phyloP scores from a whole-genome alignment of 108 stramenopile species.

The Seminavis robusta region DNA sequence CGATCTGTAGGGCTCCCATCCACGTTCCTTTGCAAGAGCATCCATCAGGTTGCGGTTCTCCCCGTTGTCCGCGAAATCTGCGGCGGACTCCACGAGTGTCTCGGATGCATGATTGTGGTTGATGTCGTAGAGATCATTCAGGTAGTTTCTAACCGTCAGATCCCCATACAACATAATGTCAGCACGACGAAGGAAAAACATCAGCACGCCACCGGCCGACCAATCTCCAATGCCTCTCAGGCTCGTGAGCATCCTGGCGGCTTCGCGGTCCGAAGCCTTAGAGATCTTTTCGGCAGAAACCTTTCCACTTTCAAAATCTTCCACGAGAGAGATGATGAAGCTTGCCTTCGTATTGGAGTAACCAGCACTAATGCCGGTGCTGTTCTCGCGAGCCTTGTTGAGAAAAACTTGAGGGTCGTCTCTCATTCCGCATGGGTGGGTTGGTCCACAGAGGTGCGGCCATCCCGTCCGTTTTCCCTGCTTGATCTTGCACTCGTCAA shows the following conservation, averaged over 20 bases:
- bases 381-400: neutral
- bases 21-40: neutral
- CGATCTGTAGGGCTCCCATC: neutral
- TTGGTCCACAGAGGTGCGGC: neutral
- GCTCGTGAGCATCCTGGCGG: neutral
- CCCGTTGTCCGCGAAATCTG: slow-evolving; percentile 1
- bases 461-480: neutral
- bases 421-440: neutral
- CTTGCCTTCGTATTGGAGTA: neutral
- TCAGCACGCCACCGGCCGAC: neutral
- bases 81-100: neutral
- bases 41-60: neutral
- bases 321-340: slow-evolving; percentile 2
- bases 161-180: slow-evolving; percentile 4
- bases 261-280: slow-evolving; percentile 2
- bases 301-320: slow-evolving; percentile 2
- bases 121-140: slow-evolving; percentile 4
- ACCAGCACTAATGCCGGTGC: neutral
- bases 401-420: slow-evolving; percentile 1
- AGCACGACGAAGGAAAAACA: neutral
- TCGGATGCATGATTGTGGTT: neutral
- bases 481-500: neutral
- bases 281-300: slow-evolving; percentile 1
- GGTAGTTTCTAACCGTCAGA: neutral
- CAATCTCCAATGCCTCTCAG: neutral